Evolutionary conservation across 139 green algal species (phyloP).

Genomic region (Edaphochlamys debaryana): DNA sequence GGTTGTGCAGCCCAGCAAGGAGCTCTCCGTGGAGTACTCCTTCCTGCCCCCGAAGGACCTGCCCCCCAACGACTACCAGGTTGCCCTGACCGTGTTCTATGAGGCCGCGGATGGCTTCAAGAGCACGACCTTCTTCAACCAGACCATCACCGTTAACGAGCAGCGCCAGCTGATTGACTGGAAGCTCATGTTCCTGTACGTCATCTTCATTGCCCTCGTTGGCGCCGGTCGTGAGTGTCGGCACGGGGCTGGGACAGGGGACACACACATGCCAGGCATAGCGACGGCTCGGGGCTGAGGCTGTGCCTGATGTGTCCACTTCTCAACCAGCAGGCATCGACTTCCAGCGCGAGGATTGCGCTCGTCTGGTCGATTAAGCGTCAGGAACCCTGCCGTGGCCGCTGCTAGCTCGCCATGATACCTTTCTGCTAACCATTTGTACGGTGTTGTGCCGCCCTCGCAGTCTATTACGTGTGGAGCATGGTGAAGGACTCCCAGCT

Average conservation of each 20-base stretch:
- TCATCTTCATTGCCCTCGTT: slow-evolving; percentile 53
- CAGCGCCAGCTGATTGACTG: slow-evolving; percentile 67
- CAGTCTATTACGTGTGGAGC: slow-evolving; percentile 20
- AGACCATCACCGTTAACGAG: slow-evolving; percentile 76
- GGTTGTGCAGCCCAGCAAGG: slow-evolving; percentile 56
- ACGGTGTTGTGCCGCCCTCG: too few relatives aligned
- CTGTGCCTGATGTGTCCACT: too few relatives aligned
- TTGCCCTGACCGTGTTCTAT: slow-evolving; percentile 70
- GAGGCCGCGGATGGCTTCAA: slow-evolving; percentile 38
- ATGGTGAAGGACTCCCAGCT: slow-evolving; percentile 20
- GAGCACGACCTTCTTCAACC: slow-evolving; percentile 80
- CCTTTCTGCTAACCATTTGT: too few relatives aligned
- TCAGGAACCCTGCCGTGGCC: too few relatives aligned
- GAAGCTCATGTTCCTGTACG: slow-evolving; percentile 70
- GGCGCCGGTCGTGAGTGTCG: slow-evolving; percentile 64
- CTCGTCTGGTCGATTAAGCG: too few relatives aligned
- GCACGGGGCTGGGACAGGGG: too few relatives aligned
- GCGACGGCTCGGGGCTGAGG: too few relatives aligned
- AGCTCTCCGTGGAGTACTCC: slow-evolving; percentile 75
- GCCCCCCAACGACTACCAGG: slow-evolving; percentile 55
- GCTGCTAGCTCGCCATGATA: too few relatives aligned
- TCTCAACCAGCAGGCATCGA: too few relatives aligned
- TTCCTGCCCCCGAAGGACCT: slow-evolving; percentile 68
- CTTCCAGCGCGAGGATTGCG: too few relatives aligned
- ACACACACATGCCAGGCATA: too few relatives aligned